Evolutionary conservation across 306 rosid species (phyloP).

Genomic region (Mucuna pruriens): DNA sequence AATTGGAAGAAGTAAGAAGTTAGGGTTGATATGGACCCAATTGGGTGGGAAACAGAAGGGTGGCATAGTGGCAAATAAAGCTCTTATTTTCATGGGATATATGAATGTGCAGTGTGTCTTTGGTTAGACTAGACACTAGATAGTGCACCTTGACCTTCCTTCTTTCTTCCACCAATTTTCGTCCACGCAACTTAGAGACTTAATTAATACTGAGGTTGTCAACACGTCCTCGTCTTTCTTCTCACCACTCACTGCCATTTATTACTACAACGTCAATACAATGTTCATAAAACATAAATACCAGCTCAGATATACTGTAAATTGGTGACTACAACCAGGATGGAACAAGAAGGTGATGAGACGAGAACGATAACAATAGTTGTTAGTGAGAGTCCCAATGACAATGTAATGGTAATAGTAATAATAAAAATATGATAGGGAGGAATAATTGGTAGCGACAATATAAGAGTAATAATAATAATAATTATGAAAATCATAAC

Average conservation of each 20-base stretch:
- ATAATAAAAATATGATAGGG: too few relatives aligned
- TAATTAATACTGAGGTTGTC: not conserved
- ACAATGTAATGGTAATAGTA: too few relatives aligned
- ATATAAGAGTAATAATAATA: too few relatives aligned
- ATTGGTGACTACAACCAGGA: too few relatives aligned
- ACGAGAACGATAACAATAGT: too few relatives aligned
- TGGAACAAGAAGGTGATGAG: too few relatives aligned
- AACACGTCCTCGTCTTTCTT: not conserved
- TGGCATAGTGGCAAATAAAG: not conserved
- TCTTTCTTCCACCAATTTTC: not conserved
- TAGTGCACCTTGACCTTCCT: not conserved
- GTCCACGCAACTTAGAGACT: not conserved
- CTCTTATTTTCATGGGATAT: not conserved
- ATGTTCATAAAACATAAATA: not conserved
- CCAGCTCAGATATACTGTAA: too few relatives aligned
- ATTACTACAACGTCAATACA: not conserved
- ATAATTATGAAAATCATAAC: too few relatives aligned
- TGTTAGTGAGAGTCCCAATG: too few relatives aligned
- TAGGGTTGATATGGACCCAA: not conserved
- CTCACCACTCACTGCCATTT: not conserved
- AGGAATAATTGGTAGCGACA: too few relatives aligned
- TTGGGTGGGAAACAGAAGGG: slow-evolving; percentile 3
- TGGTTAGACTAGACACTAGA: not conserved
- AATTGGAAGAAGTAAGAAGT: not conserved
- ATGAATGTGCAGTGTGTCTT: not conserved